Evolutionary conservation across 805 yeast genomes (phyloP), one percentile per base, ranked within the genome.

Genomic region (Ogataea nakhonphanomensis): DNA sequence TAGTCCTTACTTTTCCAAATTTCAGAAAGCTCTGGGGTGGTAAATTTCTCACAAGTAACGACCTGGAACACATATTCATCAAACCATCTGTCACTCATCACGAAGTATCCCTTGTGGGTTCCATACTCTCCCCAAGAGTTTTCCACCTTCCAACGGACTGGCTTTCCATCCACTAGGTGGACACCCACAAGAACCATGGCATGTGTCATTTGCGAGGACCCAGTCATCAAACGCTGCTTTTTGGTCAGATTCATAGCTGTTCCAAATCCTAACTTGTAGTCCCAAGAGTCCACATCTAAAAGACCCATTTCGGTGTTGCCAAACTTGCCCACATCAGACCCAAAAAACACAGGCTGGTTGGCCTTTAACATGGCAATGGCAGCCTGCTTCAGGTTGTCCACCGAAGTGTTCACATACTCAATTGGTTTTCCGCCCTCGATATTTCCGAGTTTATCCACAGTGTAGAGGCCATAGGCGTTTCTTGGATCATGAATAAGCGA

Each of bases 181-280:
- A 85, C 93, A 30, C 85, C 95, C 14, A 88, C 80, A 47, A 87
- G 73, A 7, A 81, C 78, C 96, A 87, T 87, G 24, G 96, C 96
- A 57, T 87, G 96, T 11, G 95, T 87, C 93, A 88, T 85, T 51
- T 77, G 71, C 17, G 90, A 81, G 5, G 67, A 62, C 8, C 65
- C 66, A 9, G 65, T 45, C 44, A 59, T 38, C 23, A 63, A 46
- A 29, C 67, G 52, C 44, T 61, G 65, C 24, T 54, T 57, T 41
- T 71, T 70, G 25, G 62, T 54, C 20, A 63, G 30, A 30, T 60
- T 59, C 46, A 62, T 51, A 22, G 42, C 53, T 9, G 61, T 55
- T 10, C 71, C 63, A 70, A 79, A 71, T 36, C 81, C 78, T 34
- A 79, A 64, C 44, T 75, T 67, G 62, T 81, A 84, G 57, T 83